Evolutionary conservation across 352 stramenopile species (phyloP).

Genomic region (Blastocystis hominis): DNA sequence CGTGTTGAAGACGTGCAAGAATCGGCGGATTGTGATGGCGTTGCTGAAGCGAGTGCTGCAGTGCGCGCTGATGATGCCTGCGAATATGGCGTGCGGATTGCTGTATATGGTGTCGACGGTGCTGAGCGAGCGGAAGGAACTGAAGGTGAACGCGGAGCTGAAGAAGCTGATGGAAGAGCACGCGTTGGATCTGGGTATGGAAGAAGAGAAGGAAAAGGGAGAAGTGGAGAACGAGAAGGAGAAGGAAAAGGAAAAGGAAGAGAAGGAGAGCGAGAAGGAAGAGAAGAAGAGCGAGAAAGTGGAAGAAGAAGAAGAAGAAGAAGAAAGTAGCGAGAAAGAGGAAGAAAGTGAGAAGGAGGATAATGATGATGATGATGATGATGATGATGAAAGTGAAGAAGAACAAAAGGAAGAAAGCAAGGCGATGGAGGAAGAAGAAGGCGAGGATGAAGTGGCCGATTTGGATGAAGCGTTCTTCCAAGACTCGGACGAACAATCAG

Average conservation of each 20-base stretch:
- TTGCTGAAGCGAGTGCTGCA: slow-evolving; percentile 75
- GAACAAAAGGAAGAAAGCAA: slow-evolving; percentile 5
- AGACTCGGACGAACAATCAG: neutral
- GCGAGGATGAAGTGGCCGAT: slow-evolving; percentile 32
- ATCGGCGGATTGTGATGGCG: slow-evolving; percentile 66
- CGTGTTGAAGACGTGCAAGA: slow-evolving; percentile 73
- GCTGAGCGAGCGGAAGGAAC: slow-evolving; percentile 62
- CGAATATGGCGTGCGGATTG: slow-evolving; percentile 70
- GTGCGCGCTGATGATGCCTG: slow-evolving; percentile 70
- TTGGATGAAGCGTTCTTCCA: slow-evolving; percentile 27
- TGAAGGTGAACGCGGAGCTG: neutral
- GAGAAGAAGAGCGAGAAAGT: neutral
- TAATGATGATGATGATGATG: neutral
- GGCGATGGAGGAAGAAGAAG: neutral
- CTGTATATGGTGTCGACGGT: slow-evolving; percentile 74
- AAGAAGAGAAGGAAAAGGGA: neutral
- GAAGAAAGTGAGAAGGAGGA: neutral
- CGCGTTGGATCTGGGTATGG: neutral
- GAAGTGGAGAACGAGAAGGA: neutral
- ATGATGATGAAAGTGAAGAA: neutral
- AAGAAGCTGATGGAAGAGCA: neutral
- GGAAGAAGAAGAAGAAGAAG: neutral
- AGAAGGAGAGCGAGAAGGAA: neutral
- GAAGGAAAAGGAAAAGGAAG: neutral
- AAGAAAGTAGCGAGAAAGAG: neutral